A percentile compares a stretch with the other conserved stretches of the same genome.
Conservation (phyloP, 805 yeast species). For the Ogataea ganodermae region DNA sequence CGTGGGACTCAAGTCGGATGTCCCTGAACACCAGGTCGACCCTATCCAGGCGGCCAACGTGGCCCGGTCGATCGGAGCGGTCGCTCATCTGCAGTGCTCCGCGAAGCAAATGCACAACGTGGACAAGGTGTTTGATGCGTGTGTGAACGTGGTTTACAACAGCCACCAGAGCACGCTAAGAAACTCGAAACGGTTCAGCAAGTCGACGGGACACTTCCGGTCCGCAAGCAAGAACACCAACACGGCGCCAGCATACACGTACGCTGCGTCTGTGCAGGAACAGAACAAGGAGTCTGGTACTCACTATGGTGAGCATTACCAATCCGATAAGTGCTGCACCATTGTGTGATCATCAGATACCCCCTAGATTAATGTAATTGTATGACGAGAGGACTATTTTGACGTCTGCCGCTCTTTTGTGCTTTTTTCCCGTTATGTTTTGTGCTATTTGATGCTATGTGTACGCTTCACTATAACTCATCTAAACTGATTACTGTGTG, state of each 20-base stretch:
- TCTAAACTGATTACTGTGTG: background rate
- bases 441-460: background rate
- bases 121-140: conserved; percentile 60
- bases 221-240: conserved; percentile 22
- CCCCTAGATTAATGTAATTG: conserved; percentile 4
- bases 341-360: conserved; percentile 7
- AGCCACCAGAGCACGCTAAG: conserved; percentile 17
- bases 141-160: conserved; percentile 39
- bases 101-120: conserved; percentile 72
- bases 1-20: conserved; percentile 83
- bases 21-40: conserved; percentile 40
- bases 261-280: conserved; percentile 4
- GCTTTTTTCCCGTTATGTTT: too few species aligned
- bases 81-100: conserved; percentile 76
- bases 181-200: conserved; percentile 22
- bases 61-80: conserved; percentile 57
- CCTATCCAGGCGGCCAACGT: conserved; percentile 28
- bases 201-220: conserved; percentile 24
- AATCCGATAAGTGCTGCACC: conserved; percentile 11
- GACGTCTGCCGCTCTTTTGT: background rate
- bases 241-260: conserved; percentile 7
- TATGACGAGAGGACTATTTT: background rate
- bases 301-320: conserved; percentile 9
- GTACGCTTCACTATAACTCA: conserved; percentile 2
- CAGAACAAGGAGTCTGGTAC: conserved; percentile 4